Percentiles rank a stretch among this genome's conserved stretches.
phyloP scores from a whole-genome alignment of 2,329 filamentous ascomycete species.

The Colletotrichum orchidophilum region DNA sequence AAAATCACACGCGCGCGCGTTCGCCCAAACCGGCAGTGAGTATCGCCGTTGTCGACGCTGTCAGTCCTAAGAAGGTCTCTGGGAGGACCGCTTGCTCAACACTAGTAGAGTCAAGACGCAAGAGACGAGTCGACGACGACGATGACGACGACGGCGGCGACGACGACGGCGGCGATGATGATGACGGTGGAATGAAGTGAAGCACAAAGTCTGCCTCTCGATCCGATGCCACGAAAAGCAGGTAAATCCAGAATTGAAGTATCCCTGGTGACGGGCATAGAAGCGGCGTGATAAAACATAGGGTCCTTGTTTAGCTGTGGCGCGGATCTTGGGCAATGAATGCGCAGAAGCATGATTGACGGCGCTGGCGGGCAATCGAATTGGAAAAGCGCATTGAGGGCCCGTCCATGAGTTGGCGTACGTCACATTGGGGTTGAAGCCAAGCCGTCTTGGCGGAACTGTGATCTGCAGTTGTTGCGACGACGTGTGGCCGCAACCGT shows the following conservation, averaged over 20 bases:
- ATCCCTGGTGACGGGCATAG: constrained; percentile 4
- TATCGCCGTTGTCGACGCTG: neutral
- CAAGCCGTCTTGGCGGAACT: constrained; percentile 12
- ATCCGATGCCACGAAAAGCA: neutral
- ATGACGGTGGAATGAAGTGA: neutral
- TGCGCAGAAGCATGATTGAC: too few relatives aligned
- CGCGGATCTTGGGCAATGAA: constrained; percentile 3
- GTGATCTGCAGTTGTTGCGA: constrained; percentile 16
- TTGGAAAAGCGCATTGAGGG: neutral
- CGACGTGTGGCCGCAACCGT: neutral
- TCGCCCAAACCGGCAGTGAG: constrained; percentile 3
- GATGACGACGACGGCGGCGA: neutral
- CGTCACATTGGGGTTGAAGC: constrained; percentile 21
- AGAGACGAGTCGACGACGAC: neutral
- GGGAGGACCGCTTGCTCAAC: neutral
- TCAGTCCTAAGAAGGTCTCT: neutral
- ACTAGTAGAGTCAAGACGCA: too few relatives aligned
- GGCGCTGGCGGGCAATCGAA: neutral
- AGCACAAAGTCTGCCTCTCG: neutral
- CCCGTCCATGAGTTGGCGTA: neutral
- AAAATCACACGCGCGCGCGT: neutral
- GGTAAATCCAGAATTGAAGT: constrained; percentile 8
- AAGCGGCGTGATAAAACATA: neutral
- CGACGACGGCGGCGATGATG: neutral
- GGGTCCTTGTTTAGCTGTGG: neutral